A percentile compares a stretch with the other conserved stretches of the same genome.
These are phyloP conservation scores for Stephania cephalantha DNA, from an alignment of 164 flowering plant genomes.

Conservation along the genomic window DNA sequence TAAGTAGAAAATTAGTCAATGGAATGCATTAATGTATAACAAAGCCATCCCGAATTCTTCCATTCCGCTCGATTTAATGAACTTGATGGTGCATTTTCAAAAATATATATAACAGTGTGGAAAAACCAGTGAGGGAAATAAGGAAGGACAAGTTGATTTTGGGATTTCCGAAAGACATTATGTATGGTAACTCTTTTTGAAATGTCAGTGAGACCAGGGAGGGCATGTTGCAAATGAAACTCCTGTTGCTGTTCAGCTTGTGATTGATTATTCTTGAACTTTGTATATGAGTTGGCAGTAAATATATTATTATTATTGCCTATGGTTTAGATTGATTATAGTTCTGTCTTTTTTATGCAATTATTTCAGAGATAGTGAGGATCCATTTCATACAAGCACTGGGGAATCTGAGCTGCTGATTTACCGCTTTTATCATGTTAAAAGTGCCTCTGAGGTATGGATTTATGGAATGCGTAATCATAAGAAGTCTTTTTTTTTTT, in stretches of 20 bases:
- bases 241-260: not conserved
- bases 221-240: not conserved
- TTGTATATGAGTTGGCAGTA: not conserved
- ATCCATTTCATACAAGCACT: conserved; percentile 20
- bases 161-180: not conserved
- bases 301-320: not conserved
- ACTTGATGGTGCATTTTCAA: too few relatives aligned
- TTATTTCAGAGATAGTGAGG: conserved; percentile 30
- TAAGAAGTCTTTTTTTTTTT: too few relatives aligned
- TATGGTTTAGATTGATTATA: not conserved
- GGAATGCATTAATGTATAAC: too few relatives aligned
- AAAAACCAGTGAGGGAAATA: not conserved
- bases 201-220: not conserved
- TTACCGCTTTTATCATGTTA: conserved; percentile 58
- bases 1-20: too few relatives aligned
- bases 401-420: conserved; percentile 27
- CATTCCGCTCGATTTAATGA: too few relatives aligned
- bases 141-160: not conserved
- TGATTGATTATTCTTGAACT: not conserved
- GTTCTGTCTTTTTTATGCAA: conserved; percentile 6
- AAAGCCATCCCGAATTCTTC: too few relatives aligned
- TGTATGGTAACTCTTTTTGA: not conserved
- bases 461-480: not conserved
- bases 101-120: too few relatives aligned
- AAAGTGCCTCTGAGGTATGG: conserved; percentile 44